phyloP scores from a whole-genome alignment of 2,329 filamentous ascomycete genomes.

The Falciphora oryzae region DNA sequence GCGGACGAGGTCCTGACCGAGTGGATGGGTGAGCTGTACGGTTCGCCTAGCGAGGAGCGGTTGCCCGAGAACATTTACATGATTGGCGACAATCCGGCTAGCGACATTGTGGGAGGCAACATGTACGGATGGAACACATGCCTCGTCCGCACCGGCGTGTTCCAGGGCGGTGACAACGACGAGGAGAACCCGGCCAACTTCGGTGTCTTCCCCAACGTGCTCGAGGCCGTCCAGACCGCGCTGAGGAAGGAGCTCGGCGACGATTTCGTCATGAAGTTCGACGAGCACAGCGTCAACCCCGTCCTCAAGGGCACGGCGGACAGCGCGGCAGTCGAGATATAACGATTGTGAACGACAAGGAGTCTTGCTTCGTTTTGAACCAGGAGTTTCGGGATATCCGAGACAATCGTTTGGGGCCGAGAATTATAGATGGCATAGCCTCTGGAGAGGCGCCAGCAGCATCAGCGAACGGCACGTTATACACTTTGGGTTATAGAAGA shows the following conservation, averaged over 20 bases:
- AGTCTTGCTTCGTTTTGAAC: background rate
- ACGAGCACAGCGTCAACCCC: conserved; percentile 61
- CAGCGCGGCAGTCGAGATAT: conserved; percentile 9
- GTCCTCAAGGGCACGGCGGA: conserved; percentile 38
- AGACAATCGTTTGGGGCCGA: background rate
- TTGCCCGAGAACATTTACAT: conserved; percentile 69
- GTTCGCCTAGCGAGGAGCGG: conserved; percentile 47
- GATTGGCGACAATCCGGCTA: conserved; percentile 69
- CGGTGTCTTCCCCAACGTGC: conserved; percentile 67
- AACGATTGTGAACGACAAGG: background rate
- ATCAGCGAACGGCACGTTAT: background rate
- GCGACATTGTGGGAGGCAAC: conserved; percentile 71
- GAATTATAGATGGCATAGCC: background rate
- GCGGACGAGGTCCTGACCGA: conserved; percentile 65
- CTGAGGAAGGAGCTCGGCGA: conserved; percentile 64
- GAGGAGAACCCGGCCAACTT: conserved; percentile 72
- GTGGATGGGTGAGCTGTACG: conserved; percentile 74
- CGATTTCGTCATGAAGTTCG: conserved; percentile 69
- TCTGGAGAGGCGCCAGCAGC: background rate
- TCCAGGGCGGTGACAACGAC: conserved; percentile 71
- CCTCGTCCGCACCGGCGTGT: conserved; percentile 70
- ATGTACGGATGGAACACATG: conserved; percentile 81
- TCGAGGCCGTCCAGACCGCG: conserved; percentile 64
- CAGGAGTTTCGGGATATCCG: conserved; percentile 1
- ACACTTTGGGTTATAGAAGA: background rate